Percentiles rank a stretch among this genome's conserved stretches.
These are phyloP conservation scores for Carex littledalei DNA, from an alignment of 176 grass and related monocot species.

Conservation along the genomic window DNA sequence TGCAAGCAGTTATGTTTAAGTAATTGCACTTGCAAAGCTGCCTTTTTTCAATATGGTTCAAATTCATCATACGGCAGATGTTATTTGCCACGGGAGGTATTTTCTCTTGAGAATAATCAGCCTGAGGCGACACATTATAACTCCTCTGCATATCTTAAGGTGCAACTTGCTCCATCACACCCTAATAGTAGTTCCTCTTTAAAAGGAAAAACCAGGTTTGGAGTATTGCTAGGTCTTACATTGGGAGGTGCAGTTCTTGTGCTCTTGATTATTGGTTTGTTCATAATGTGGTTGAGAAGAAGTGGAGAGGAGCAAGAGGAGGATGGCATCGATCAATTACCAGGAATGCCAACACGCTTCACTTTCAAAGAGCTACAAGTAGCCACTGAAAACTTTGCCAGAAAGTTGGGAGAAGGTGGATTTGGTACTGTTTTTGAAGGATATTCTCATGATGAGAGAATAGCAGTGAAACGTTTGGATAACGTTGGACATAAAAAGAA, in stretches of 20 bases:
- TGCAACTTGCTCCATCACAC: constrained; percentile 20
- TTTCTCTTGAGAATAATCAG: constrained; percentile 20
- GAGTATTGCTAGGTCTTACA: background rate
- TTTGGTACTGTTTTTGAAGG: constrained; percentile 43
- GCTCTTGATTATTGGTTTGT: background rate
- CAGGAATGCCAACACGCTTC: constrained; percentile 33
- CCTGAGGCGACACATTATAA: constrained; percentile 1
- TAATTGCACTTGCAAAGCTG: constrained; percentile 58
- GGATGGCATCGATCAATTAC: constrained; percentile 19
- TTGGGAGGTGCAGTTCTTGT: constrained; percentile 6
- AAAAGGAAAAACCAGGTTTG: background rate
- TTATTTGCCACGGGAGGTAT: constrained; percentile 21
- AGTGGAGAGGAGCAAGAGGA: background rate
- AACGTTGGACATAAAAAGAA: constrained; percentile 30
- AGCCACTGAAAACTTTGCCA: constrained; percentile 25
- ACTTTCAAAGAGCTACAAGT: constrained; percentile 23
- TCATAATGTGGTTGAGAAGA: background rate
- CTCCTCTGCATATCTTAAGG: constrained; percentile 35
- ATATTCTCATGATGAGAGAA: constrained; percentile 6
- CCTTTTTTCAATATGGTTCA: constrained; percentile 26
- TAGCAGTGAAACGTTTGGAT: constrained; percentile 46
- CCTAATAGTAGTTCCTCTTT: background rate
- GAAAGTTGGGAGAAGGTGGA: constrained; percentile 45
- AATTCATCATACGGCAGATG: constrained; percentile 25
- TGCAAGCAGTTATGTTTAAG: constrained; percentile 37